These are phyloP conservation scores for Aspergillus ostianus DNA, from an alignment of 495 filamentous ascomycete genomes.

Conservation along the genomic window DNA sequence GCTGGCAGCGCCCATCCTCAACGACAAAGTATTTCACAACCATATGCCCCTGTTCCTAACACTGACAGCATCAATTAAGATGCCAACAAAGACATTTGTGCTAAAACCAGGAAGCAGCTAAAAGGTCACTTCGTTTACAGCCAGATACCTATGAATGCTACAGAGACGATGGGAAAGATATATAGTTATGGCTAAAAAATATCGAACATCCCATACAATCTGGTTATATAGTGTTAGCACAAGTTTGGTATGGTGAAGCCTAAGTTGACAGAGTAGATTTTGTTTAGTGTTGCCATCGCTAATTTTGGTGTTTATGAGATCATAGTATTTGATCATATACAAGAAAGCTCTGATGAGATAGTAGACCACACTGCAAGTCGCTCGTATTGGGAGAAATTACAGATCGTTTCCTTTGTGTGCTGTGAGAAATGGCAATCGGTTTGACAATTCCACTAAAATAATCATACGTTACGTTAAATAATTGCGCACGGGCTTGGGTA, in stretches of 20 bases:
- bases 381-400: too few relatives aligned
- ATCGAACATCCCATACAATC: not conserved
- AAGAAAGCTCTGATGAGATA: not conserved
- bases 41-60: slow-evolving; percentile 27
- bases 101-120: not conserved
- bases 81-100: slow-evolving; percentile 21
- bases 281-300: not conserved
- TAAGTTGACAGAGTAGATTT: not conserved
- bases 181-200: not conserved
- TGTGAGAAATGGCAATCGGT: too few relatives aligned
- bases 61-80: slow-evolving; percentile 24
- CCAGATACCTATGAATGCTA: not conserved
- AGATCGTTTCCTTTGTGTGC: too few relatives aligned
- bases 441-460: too few relatives aligned
- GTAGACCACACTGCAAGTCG: not conserved
- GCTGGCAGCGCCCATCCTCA: slow-evolving; percentile 25
- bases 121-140: not conserved
- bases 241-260: not conserved
- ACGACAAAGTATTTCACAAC: slow-evolving; percentile 30
- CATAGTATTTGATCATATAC: not conserved
- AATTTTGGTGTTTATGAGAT: not conserved
- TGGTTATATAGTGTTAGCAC: not conserved
- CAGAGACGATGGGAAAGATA: not conserved
- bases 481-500: too few relatives aligned
- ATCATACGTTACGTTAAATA: too few relatives aligned